Base-by-base conservation (phyloP, 768 basidiomycete species). In the Cystobasidium tubakii region DNA sequence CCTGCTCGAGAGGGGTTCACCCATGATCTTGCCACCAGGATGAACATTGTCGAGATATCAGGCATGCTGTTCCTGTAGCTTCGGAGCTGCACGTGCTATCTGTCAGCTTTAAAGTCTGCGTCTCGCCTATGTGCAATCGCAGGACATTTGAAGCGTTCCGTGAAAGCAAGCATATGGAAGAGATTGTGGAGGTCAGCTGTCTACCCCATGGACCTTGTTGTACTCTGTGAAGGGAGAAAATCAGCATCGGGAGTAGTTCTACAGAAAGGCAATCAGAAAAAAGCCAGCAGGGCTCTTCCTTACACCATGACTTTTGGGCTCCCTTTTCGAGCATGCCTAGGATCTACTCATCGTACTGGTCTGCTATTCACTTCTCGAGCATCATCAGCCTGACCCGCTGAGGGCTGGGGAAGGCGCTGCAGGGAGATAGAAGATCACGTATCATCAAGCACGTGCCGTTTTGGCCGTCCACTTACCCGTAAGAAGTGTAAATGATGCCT, bases 371-470 rank as follows among this genome's bases (percentile, higher is more conserved):
- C 33, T 75, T 75, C 60, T 75, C 74, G 23, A 44, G 21, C 67
- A 50, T 69, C 57, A 70, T 62, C 12, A 75, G 66, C 12, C 74
- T 55, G 23, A 75, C 66, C 25, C 74, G 33, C 62, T 75, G 74
- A n/a, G 74, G 74, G 44, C 70, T 75, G 0, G 74, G 74, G 67
- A 75, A 75, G 12, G 74, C 74, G 43, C 66, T 67, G 42, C 23
- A n/a, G n/a, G 33, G 10, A 39, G 27, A 10, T 27, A n/a, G 62
- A 12, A 31, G 39, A 13, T 21, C 34, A 19, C 4, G 7, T 50
- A 66, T n/a, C 7, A 4, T 64, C 15, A 21, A 50, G 21, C 46
- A n/a, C 46, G 46, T 50, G 46, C 46, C 21, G 3, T n/a, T 17
- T n/a, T 50, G 21, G 12, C 39, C 21, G n/a, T 36, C 3, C 7